These are phyloP conservation scores for Flaveria floridana DNA, from an alignment of 140 eudicot genomes.

Conservation along the genomic window DNA sequence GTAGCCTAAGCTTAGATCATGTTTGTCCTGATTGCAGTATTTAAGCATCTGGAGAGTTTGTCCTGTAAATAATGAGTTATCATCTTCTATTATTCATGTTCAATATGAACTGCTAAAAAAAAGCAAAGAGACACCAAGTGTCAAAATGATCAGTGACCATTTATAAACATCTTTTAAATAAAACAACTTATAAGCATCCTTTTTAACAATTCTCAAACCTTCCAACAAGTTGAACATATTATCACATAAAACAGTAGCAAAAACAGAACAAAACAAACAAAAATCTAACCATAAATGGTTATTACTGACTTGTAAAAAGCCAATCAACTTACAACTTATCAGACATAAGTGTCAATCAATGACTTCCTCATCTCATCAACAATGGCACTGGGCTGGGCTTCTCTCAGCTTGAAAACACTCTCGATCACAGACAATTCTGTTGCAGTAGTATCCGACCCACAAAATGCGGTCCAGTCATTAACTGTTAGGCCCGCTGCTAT, in stretches of 20 bases:
- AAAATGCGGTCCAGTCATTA: constrained; percentile 82
- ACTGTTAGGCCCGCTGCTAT: constrained; percentile 70
- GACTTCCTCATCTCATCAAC: constrained; percentile 84
- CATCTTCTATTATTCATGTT: too few species aligned
- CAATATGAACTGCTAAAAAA: neutral
- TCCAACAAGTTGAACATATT: neutral
- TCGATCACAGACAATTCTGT: constrained; percentile 73
- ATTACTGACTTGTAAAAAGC: neutral
- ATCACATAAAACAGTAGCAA: neutral
- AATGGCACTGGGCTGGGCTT: constrained; percentile 67
- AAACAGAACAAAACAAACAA: neutral
- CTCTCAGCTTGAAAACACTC: constrained; percentile 76
- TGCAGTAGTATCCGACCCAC: constrained; percentile 79
- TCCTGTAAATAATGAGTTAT: too few species aligned
- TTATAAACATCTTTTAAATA: neutral
- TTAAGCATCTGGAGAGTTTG: too few species aligned
- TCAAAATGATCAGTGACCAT: neutral
- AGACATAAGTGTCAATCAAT: constrained; percentile 65
- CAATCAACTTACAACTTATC: constrained; percentile 18
- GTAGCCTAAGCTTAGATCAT: too few species aligned
- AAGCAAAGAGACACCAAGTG: neutral
- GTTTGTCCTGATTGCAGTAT: too few species aligned
- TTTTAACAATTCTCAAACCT: constrained; percentile 7
- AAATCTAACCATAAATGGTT: neutral
- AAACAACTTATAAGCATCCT: neutral